phyloP scores from a whole-genome alignment of 1,139 yeast genomes.

The Sugiyamaella castrensis region DNA sequence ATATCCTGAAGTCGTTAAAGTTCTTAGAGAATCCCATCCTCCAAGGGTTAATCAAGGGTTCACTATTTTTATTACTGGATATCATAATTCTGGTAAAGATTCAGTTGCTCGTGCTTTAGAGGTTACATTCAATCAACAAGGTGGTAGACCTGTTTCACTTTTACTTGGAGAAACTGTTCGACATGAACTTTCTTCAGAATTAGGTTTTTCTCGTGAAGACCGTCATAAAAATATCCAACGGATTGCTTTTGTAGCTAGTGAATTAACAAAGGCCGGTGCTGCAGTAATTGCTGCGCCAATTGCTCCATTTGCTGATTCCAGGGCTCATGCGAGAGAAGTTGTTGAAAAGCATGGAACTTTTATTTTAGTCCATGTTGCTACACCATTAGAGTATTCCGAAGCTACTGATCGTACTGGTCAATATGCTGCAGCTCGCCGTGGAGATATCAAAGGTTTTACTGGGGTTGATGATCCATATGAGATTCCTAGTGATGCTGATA shows the following conservation, averaged over 20 bases:
- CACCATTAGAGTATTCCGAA: constrained; percentile 47
- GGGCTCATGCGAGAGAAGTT: constrained; percentile 40
- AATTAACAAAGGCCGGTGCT: constrained; percentile 83
- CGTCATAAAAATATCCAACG: constrained; percentile 43
- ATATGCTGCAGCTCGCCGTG: constrained; percentile 44
- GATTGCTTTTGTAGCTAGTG: constrained; percentile 65
- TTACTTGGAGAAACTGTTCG: constrained; percentile 53
- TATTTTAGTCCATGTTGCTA: constrained; percentile 49
- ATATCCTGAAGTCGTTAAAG: constrained; percentile 91
- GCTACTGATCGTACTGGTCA: constrained; percentile 50
- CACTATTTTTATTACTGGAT: constrained; percentile 60
- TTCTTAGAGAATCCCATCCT: constrained; percentile 89
- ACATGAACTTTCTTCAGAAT: constrained; percentile 42
- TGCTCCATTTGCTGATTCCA: constrained; percentile 44
- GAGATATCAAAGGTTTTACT: constrained; percentile 48
- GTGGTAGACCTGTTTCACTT: constrained; percentile 80
- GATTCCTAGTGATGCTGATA: constrained; percentile 50
- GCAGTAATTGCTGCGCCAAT: constrained; percentile 76
- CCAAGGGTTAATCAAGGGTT: constrained; percentile 90
- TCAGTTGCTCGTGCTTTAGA: constrained; percentile 81
- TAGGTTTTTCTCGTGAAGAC: constrained; percentile 43
- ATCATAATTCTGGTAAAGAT: constrained; percentile 55
- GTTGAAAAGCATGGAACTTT: constrained; percentile 48
- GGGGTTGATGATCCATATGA: constrained; percentile 50
- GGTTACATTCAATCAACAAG: constrained; percentile 86